These are phyloP conservation scores for Halophytophthora batemanensis DNA, from an alignment of 352 stramenopile genomes.

Conservation along the genomic window DNA sequence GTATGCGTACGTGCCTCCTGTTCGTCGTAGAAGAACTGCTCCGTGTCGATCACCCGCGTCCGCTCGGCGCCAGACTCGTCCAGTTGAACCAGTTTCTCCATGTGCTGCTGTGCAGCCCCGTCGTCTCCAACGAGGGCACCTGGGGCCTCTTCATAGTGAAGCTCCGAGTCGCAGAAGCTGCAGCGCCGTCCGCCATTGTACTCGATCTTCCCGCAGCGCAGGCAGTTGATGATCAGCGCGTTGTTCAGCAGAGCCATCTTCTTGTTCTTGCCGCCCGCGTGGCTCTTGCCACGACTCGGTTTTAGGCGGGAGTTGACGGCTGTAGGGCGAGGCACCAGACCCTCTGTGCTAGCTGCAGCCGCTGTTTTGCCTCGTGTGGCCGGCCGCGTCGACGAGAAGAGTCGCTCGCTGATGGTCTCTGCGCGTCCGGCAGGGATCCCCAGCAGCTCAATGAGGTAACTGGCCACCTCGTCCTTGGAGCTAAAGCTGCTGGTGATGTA, in stretches of 20 bases:
- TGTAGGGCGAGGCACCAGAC: slow-evolving; percentile 37
- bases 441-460: slow-evolving; percentile 68
- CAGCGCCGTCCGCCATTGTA: slow-evolving; percentile 52
- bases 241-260: slow-evolving; percentile 36
- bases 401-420: slow-evolving; percentile 39
- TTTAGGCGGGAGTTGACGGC: slow-evolving; percentile 50
- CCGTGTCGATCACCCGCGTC: slow-evolving; percentile 45
- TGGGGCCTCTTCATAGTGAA: slow-evolving; percentile 51
- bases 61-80: slow-evolving; percentile 40
- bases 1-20: slow-evolving; percentile 23
- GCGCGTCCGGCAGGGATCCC: slow-evolving; percentile 46
- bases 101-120: slow-evolving; percentile 36
- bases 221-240: slow-evolving; percentile 65
- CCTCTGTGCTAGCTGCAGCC: not conserved
- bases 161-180: slow-evolving; percentile 50
- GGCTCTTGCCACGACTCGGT: slow-evolving; percentile 35
- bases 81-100: slow-evolving; percentile 53
- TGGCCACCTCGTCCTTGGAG: slow-evolving; percentile 40
- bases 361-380: slow-evolving; percentile 4
- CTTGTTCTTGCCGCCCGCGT: slow-evolving; percentile 18
- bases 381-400: slow-evolving; percentile 29
- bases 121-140: slow-evolving; percentile 33
- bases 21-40: slow-evolving; percentile 37
- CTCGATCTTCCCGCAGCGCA: slow-evolving; percentile 67
- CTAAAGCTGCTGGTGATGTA: slow-evolving; percentile 52